A percentile compares a stretch with the other conserved stretches of the same genome.
These are phyloP conservation scores for Solioccasus polychromus DNA, from an alignment of 768 basidiomycete genomes.

Conservation along the genomic window DNA sequence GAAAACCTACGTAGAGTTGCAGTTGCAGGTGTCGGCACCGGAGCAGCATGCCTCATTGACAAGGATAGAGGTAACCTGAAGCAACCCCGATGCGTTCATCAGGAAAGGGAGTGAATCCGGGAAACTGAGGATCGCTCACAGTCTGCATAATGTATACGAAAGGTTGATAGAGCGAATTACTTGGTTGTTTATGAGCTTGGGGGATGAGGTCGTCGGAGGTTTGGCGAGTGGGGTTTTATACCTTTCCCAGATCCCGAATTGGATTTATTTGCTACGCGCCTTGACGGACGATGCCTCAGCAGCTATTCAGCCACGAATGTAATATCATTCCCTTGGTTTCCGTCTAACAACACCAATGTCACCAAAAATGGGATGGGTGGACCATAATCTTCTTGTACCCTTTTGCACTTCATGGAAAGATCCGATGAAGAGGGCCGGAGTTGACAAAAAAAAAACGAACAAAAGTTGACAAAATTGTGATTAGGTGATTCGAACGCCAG, in stretches of 20 bases:
- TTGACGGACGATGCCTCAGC: too few species aligned
- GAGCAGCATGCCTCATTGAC: slow-evolving; percentile 21
- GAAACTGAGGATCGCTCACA: slow-evolving; percentile 1
- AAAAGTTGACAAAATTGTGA: too few species aligned
- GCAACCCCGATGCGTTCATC: slow-evolving; percentile 1
- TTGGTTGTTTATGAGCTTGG: not conserved
- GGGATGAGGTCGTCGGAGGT: not conserved
- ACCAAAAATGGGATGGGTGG: too few species aligned
- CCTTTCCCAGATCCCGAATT: not conserved
- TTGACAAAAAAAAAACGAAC: too few species aligned
- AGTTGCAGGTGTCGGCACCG: slow-evolving; percentile 5
- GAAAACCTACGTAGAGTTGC: slow-evolving; percentile 9
- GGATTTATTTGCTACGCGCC: not conserved
- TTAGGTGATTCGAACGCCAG: too few species aligned
- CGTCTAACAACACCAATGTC: too few species aligned
- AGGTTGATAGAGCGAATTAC: not conserved
- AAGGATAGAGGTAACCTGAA: slow-evolving; percentile 4
- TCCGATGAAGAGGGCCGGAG: too few species aligned
- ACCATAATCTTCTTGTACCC: too few species aligned
- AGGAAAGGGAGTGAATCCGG: not conserved
- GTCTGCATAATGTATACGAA: slow-evolving; percentile 9
- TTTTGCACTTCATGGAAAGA: too few species aligned
- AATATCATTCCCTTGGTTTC: too few species aligned
- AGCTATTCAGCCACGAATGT: too few species aligned
- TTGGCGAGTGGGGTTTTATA: not conserved